Evolutionary conservation across 306 rosid genomes (phyloP), one percentile per base, ranked within the genome.

Genomic region (Vigna angularis): DNA sequence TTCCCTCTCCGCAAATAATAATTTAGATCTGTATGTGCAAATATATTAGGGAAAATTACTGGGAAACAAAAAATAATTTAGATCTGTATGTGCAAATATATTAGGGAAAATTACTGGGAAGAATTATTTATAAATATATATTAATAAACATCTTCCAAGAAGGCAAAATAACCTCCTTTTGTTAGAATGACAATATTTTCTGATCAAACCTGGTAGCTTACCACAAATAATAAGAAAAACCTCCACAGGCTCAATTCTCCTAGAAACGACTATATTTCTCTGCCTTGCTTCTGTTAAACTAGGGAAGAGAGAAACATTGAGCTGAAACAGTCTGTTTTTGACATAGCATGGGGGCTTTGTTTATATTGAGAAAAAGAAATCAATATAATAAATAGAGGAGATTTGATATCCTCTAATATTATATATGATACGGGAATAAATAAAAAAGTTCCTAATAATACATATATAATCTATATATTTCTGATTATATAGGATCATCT

Each of bases 81-180:
- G 20, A 68, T 62, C 69, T 51, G 61, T 55, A 16, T 55, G n/a
- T 40, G 70, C 52, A 76, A 79, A 53, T 63, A 14, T 80, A 55
- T 32, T 47, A 22, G 64, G 44, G 47, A 73, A 64, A 26, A 55
- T 55, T 53, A 9, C 52, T 8, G 2, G 51, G 72, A 72, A 10
- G 7, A 48, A n/a, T 15, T 61, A 63, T 14, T 79, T 2, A 52
- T 62, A 70, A 18, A 34, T 57, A 58, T 69, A 48, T 70, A 61
- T 28, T 12, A 5, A 20, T 57, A 26, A 26, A 61, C 10, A 59
- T 59, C 7, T 15, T 30, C 67, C 50, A 7, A 26, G 26, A 48
- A 79, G 6, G 17, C 13, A 36, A 49, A 71, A 32, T 26, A 24
- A 6, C 55, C 18, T 59, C 48, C 63, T 55, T 68, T 32, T 53